Evolutionary conservation across 1,284 basidiomycete genomes (phyloP), one percentile per base, ranked within the genome.

Genomic region (Cryptococcus maquisensis): DNA sequence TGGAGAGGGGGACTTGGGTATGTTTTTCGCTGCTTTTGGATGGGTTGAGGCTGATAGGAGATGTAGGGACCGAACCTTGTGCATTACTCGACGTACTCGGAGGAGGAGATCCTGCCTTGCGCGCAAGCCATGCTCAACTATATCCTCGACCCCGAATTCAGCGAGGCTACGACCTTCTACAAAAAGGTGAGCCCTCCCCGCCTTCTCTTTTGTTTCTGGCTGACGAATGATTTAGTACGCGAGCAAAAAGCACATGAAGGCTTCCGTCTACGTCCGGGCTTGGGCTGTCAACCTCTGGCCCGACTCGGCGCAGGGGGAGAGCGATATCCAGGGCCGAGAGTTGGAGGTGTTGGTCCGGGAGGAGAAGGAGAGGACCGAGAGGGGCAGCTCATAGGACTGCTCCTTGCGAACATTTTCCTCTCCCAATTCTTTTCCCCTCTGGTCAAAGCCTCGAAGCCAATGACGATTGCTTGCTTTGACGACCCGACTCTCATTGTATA

Each of bases 51-150:
- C 47, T 48, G 36, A 48, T 38, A 15, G 21, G 4, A 18, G n/a
- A 24, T 16, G 12, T 72, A 93, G 91, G 86, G 85, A 35, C 82
- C 90, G 20, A 90, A 94, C 74, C 74, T 94, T 60, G 88, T 90
- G 1, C 92, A 97, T 74, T 98, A 94, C 75, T 92, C 93, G 3
- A 85, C 86, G 26, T 98, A 96, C 76, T 79, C 86, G 9, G 90
- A 97, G 77, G 84, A 84, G 48, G 86, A 86, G 56, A 76, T 98
- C 54, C 77, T 95, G 26, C 89, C 90, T 1, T 88, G 86, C 0
- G 95, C 92, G 1, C 93, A 91, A 74, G 69, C 93, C 63, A 97
- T 98, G 91, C 74, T 98, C 63, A 90, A 95, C 77, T 97, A 92
- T 73, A 79, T 95, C 58, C 79, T 95, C 52, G 85, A 88, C 67